Evolutionary conservation across 352 stramenopile genomes (phyloP).

Genomic region (Globisporangium canariense): DNA sequence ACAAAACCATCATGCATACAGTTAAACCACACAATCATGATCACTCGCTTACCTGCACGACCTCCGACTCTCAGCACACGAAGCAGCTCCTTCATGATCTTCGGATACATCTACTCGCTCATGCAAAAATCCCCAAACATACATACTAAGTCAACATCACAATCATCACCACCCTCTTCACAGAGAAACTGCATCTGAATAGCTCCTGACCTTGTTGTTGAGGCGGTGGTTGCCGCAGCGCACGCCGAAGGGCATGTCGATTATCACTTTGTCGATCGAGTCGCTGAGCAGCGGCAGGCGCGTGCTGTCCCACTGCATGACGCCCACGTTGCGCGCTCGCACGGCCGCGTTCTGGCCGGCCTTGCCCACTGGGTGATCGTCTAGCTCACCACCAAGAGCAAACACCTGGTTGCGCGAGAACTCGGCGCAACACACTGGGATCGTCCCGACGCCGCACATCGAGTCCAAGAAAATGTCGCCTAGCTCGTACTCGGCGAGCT

Average conservation of each 20-base stretch:
- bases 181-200: neutral
- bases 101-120: constrained; percentile 57
- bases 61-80: constrained; percentile 54
- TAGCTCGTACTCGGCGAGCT: constrained; percentile 46
- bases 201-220: constrained; percentile 52
- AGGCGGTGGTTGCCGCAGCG: constrained; percentile 66
- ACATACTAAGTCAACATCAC: neutral
- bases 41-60: constrained; percentile 33
- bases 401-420: constrained; percentile 55
- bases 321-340: constrained; percentile 35
- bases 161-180: neutral
- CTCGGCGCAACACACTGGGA: constrained; percentile 57
- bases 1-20: neutral
- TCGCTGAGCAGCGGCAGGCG: constrained; percentile 47
- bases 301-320: constrained; percentile 66
- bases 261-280: constrained; percentile 60
- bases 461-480: constrained; percentile 77
- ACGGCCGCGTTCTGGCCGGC: constrained; percentile 46
- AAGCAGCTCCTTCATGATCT: constrained; percentile 66
- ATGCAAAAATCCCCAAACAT: neutral
- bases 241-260: constrained; percentile 80
- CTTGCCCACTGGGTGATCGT: constrained; percentile 46
- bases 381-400: constrained; percentile 63
- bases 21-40: neutral
- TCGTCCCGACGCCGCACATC: constrained; percentile 81